Percentiles rank a stretch among this genome's conserved stretches.
These are phyloP conservation scores for Dioscorea cayenensis DNA, from an alignment of 116 monocot species.

Conservation along the genomic window DNA sequence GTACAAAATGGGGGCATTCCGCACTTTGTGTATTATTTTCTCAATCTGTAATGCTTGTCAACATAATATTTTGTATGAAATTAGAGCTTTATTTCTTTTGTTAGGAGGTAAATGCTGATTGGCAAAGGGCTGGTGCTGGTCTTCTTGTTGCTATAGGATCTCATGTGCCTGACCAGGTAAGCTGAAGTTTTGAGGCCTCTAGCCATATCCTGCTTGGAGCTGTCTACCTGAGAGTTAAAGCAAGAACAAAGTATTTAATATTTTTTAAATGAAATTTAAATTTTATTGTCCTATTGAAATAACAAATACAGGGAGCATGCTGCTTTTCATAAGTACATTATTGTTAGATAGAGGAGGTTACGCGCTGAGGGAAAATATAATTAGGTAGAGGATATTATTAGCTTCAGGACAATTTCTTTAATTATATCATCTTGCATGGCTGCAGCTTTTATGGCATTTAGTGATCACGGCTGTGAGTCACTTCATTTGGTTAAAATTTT, in stretches of 20 bases:
- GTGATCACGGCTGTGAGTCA: no score
- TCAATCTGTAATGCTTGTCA: background rate
- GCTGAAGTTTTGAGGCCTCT: background rate
- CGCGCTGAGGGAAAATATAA: no score
- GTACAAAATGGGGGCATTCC: background rate
- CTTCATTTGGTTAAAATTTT: background rate
- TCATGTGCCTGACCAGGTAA: conserved; percentile 89
- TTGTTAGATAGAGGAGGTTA: no score
- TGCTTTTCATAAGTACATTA: no score
- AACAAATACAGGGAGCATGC: no score
- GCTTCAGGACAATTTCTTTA: background rate
- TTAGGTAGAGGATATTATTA: no score
- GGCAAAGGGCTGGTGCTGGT: conserved; percentile 81
- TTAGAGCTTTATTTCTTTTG: background rate
- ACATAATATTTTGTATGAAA: background rate
- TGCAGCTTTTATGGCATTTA: background rate
- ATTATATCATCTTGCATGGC: background rate
- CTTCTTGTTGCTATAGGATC: conserved; percentile 93
- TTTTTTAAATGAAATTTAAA: no score
- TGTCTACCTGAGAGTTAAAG: no score
- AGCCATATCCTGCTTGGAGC: no score
- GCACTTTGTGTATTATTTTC: background rate
- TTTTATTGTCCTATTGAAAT: no score
- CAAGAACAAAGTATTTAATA: no score
- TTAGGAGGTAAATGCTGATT: conserved; percentile 82